Evolutionary conservation across 2,329 filamentous ascomycete species (phyloP), one percentile per base, ranked within the genome.

Genomic region (Camillea tinctor): DNA sequence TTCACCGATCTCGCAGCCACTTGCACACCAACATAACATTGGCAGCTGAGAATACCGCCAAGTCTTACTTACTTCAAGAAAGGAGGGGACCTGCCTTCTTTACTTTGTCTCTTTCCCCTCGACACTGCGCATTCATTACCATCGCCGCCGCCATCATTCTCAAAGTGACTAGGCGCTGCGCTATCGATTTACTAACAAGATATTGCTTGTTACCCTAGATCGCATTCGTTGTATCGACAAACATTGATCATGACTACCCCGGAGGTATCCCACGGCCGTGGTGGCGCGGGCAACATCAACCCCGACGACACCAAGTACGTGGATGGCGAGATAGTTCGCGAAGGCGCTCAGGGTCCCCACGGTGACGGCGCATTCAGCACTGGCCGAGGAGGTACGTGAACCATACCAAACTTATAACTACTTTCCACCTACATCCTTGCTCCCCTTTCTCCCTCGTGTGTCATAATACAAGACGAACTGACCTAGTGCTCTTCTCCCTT

Each of bases 281-380:
- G 84, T 61, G 84, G 84, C 66, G 83, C 82, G 20, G 85, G 86
- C 68, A 88, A 88, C 74, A 86, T 88, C 73, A 80, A 78, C 64
- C 72, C 75, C 36, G 85, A 88, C 70, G 72, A 80, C 62, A 87
- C 84, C 44, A 69, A 80, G 66, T 89, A 89, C 70, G 80, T 81
- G 63, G 86, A 89, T 64, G 86, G 85, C 67, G 83, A 85, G 64
- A 84, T 89, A 56, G 84, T 84, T 58, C 83, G 85, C 53, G 70
- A 79, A 50, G 84, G 84, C 54, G 70, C 75, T 3, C 77, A 79
- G 70, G 84, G 84, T 64, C 83, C 80, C 72, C 84, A 87, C 66
- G 79, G 79, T 22, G 84, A 86, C 64, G 84, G 84, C 66, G 81
- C 83, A 50, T 86, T 80, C 72, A 86, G 83, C 71, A 80, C 83